phyloP scores from a whole-genome alignment of 768 basidiomycete species.

The Collybia sp. region DNA sequence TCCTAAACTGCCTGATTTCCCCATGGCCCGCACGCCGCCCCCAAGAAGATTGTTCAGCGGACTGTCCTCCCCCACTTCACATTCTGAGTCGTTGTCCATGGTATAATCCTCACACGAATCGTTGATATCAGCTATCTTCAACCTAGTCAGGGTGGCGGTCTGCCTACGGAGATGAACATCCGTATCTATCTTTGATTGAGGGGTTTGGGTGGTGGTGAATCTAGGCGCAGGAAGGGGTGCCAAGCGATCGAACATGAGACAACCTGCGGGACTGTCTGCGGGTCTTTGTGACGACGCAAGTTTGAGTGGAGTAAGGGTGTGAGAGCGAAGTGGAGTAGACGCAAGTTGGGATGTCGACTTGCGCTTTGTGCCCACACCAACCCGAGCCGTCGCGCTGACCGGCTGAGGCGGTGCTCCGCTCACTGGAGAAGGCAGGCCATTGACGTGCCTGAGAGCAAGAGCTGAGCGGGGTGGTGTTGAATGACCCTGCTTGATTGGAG shows the following conservation, averaged over 20 bases:
- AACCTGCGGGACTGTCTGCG: constrained; percentile 30
- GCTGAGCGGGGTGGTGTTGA: constrained; percentile 34
- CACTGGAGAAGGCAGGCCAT: constrained; percentile 15
- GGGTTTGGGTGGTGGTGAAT: constrained; percentile 38
- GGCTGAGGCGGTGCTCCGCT: constrained; percentile 11
- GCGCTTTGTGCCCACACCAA: constrained; percentile 58
- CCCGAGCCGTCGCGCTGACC: constrained; percentile 17
- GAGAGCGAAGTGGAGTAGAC: constrained; percentile 52
- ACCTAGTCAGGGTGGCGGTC: constrained; percentile 59
- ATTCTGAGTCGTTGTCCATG: constrained; percentile 46
- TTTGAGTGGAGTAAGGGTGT: constrained; percentile 43
- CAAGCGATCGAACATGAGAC: constrained; percentile 41
- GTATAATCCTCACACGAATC: constrained; percentile 39
- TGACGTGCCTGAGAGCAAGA: constrained; percentile 31
- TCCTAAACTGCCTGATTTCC: constrained; percentile 13
- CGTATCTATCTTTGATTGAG: constrained; percentile 51
- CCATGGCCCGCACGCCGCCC: constrained; percentile 16
- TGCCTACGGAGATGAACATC: constrained; percentile 46
- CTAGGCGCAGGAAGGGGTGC: constrained; percentile 51
- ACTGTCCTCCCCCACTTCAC: constrained; percentile 41
- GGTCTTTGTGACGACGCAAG: constrained; percentile 31
- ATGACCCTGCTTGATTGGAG: constrained; percentile 52
- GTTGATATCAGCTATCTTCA: constrained; percentile 55
- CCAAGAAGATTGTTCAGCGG: constrained; percentile 29
- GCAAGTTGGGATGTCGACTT: constrained; percentile 47